Base-by-base conservation (phyloP, 176 grass and related monocot genomes). In the Olyra latifolia region DNA sequence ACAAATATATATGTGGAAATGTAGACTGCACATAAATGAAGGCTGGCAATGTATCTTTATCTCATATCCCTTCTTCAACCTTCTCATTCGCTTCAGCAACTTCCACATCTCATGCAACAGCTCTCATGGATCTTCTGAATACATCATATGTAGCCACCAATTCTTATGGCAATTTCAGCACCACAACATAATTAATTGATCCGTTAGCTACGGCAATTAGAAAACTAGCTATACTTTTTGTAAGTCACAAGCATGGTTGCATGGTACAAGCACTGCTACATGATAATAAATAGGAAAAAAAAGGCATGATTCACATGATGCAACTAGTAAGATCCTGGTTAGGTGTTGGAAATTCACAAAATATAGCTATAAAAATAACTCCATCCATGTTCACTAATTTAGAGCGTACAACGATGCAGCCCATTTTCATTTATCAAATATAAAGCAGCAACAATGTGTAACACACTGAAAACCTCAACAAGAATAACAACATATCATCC, bases 391-490 rank as follows among this genome's bases (percentile, higher is more conserved):
- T 72, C 8, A 14, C 0, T 25, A 82, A 23, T 82, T 19, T 23
- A 58, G 55, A 71, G 50, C 56, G 39, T 25, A 38, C 41, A 48
- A 43, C 40, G 6, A 43, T 25, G 55, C 28, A 24, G 22, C 32
- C 48, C 47, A 35, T 72, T 72, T 52, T 23, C 66, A 72, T 47
- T 35, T 22, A 70, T 32, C 30, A 28, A 76, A 60, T 45, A 28
- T 62, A 71, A 46, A 81, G 67, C 42, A 61, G 13, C 7, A 72
- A 82, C n/a, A 46, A 62, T 69, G 72, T 59, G 25, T 47, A 76
- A 76, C 3, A 41, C 42, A 9, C 15, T 47, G 8, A 46, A 27
- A 10, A 56, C 10, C 48, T 30, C 48, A 56, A 32, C 38, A 44
- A 43, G 35, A 66, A 11, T 40, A 16, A 43, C 47, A 66, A 11